phyloP scores from a whole-genome alignment of 2,329 filamentous ascomycete species.

The Graphilbum fragrans region DNA sequence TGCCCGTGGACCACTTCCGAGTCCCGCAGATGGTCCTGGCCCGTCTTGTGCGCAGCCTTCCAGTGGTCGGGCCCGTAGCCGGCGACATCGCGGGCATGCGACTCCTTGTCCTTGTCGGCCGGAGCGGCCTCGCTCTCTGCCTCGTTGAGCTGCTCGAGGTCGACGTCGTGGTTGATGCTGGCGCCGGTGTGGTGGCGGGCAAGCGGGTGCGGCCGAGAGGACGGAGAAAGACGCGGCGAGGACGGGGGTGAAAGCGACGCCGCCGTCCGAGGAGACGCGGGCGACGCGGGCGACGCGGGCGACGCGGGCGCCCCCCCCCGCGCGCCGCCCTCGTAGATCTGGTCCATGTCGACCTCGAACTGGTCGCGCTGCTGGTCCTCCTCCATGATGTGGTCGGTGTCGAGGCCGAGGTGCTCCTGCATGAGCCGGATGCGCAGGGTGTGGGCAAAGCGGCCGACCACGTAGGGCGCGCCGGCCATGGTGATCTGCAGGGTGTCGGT shows the following conservation, averaged over 20 bases:
- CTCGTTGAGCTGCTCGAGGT: conserved; percentile 34
- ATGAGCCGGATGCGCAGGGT: conserved; percentile 86
- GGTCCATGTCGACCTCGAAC: conserved; percentile 48
- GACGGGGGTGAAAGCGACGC: too few relatives aligned
- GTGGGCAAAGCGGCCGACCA: conserved; percentile 85
- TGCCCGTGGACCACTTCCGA: conserved; percentile 54
- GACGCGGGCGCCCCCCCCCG: too few relatives aligned
- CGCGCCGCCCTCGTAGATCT: conserved; percentile 34
- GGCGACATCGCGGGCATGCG: conserved; percentile 59
- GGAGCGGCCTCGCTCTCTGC: conserved; percentile 21
- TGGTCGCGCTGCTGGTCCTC: conserved; percentile 52
- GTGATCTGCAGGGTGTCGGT: conserved; percentile 84
- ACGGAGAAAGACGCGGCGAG: too few relatives aligned
- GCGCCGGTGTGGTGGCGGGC: too few relatives aligned
- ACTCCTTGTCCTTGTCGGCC: conserved; percentile 28
- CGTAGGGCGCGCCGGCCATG: conserved; percentile 83
- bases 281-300: conserved; percentile 19
- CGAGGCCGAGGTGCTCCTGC: conserved; percentile 92
- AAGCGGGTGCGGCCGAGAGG: too few relatives aligned
- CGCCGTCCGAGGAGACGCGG: background rate
- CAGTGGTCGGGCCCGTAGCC: conserved; percentile 70
- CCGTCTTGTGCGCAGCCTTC: conserved; percentile 50
- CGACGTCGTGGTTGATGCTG: conserved; percentile 69
- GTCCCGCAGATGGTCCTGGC: conserved; percentile 54
- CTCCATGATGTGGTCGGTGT: conserved; percentile 83